Base-by-base conservation (phyloP, 768 basidiomycete species). In the Hygrophorus pudorinus region DNA sequence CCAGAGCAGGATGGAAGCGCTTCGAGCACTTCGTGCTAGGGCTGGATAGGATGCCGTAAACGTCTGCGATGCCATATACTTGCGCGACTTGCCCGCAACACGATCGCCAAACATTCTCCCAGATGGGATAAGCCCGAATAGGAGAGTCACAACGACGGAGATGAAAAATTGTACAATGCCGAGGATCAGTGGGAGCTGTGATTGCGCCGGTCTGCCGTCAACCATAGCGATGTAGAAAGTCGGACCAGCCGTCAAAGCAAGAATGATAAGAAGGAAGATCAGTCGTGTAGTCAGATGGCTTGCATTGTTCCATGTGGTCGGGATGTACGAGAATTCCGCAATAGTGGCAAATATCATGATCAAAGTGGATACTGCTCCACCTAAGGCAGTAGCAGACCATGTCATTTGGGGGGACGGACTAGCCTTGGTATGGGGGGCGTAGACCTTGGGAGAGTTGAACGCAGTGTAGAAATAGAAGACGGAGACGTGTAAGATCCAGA, bases 61-160 rank as follows among this genome's bases (percentile, higher is more conserved):
- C 0, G 96, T 98, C 62, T 99, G 96, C 14, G 89, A 93, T 31
- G 96, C 96, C 73, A 99, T 82, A 61, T 97, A 97, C 65, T 97
- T 98, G 56, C 96, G 77, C n/a, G 85, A 78, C 65, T 96, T 97
- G 55, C 94, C 90, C 5, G 92, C 88, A 5, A 99, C 96, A 48
- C 94, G 83, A 59, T 99, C 96, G 32, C 96, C 96, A 60, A 99
- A 98, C 89, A 99, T 94, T 40, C 94, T 78, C 4, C 94, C 96
- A 0, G 92, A 94, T 0, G 96, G 96, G 48, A 99, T 76, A 56
- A 92, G 68, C 42, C 81, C 81, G 65, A 98, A 99, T 1, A 78
- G 70, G 45, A 90, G 41, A 21, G 92, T 91, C 38, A 79, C 85
- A 14, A 84, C 68, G 38, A 89, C 79, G 11, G 93, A 90, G 48